A percentile compares a stretch with the other conserved stretches of the same genome.
phyloP scores from a whole-genome alignment of 345 rosid genomes.

The Gossypioides kirkii region DNA sequence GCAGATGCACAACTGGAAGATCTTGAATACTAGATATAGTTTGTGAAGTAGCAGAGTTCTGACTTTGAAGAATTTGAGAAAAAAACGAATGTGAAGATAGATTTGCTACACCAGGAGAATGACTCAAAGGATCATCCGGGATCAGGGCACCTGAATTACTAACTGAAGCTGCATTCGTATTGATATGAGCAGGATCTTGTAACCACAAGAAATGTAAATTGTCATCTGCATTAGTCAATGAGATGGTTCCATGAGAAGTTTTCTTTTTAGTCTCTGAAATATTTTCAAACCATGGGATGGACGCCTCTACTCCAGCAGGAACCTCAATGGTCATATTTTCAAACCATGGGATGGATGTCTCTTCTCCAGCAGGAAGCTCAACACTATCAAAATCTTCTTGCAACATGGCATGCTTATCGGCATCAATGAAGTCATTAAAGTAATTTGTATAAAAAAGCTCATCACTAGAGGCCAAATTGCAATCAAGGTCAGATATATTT shows the following conservation, averaged over 20 bases:
- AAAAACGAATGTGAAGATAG: conserved; percentile 18
- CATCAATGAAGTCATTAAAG: conserved; percentile 26
- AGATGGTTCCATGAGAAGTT: conserved; percentile 21
- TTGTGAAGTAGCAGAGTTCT: conserved; percentile 15
- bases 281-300: too few species aligned
- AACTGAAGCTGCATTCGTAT: conserved; percentile 20
- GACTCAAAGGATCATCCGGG: conserved; percentile 8
- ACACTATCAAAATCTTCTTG: conserved; percentile 63
- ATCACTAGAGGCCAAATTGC: conserved; percentile 31
- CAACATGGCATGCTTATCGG: conserved; percentile 41
- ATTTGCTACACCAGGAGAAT: conserved; percentile 19
- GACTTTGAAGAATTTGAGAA: conserved; percentile 16
- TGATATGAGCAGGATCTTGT: conserved; percentile 8
- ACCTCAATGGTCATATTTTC: too few species aligned
- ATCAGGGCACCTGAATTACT: conserved; percentile 20
- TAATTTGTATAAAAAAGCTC: conserved; percentile 16
- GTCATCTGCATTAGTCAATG: too few species aligned
- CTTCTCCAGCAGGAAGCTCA: conserved; percentile 73
- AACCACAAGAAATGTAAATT: conserved; percentile 5
- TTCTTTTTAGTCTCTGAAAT: conserved; percentile 19
- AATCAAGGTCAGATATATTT: conserved; percentile 31
- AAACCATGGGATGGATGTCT: conserved; percentile 63
- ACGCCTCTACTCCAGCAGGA: too few species aligned
- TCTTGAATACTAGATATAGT: too few species aligned
- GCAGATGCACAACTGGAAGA: too few species aligned